phyloP scores from a whole-genome alignment of 352 stramenopile species.

The Phytopythium boreale region DNA sequence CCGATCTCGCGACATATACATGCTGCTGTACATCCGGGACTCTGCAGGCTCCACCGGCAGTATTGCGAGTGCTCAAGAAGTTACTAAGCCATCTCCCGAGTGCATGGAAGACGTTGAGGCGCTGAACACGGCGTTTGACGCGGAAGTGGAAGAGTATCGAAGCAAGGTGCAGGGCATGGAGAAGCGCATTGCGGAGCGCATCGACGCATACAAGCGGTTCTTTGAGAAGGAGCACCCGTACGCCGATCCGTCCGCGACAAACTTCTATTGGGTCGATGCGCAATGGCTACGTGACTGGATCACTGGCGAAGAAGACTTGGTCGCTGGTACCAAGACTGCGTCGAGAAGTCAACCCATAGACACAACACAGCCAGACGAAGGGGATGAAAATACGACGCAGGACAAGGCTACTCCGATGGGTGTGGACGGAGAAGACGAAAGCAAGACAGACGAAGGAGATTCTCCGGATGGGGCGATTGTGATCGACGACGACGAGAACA shows the following conservation, averaged over 20 bases:
- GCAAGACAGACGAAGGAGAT: conserved; percentile 15
- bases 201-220: conserved; percentile 55
- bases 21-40: conserved; percentile 77
- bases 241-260: conserved; percentile 18
- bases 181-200: conserved; percentile 41
- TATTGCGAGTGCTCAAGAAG: background rate
- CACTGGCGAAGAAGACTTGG: conserved; percentile 43
- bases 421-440: conserved; percentile 14
- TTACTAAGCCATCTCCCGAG: conserved; percentile 23
- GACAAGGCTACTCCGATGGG: conserved; percentile 1
- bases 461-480: conserved; percentile 10
- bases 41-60: background rate
- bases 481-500: conserved; percentile 11
- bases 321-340: conserved; percentile 3
- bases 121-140: conserved; percentile 49
- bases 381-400: conserved; percentile 5
- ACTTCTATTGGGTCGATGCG: conserved; percentile 74
- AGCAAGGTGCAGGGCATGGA: conserved; percentile 44
- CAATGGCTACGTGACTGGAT: conserved; percentile 65
- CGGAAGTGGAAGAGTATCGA: conserved; percentile 43
- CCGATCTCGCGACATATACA: conserved; percentile 81
- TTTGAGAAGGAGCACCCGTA: conserved; percentile 58
- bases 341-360: conserved; percentile 4
- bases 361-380: background rate
- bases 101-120: conserved; percentile 45